A percentile compares a stretch with the other conserved stretches of the same genome.
Evolutionary conservation across 148 eudicot species (phyloP).

Genomic region (Euryodendron excelsum): DNA sequence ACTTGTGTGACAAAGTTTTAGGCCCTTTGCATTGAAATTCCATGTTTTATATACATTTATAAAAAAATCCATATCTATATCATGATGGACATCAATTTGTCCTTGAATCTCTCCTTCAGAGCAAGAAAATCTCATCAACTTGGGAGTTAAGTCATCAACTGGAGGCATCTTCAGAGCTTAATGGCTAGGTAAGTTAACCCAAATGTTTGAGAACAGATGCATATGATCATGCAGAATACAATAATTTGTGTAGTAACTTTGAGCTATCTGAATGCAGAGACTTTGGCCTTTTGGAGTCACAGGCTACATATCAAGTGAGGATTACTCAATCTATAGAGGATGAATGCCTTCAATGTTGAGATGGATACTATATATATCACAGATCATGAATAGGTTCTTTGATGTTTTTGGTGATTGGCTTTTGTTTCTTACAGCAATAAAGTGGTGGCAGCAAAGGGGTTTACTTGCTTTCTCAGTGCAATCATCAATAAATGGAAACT

Average conservation of each 20-base stretch:
- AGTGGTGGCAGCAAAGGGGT: neutral
- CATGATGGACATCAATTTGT: neutral
- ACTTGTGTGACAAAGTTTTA: neutral
- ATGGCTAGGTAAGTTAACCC: slow-evolving; percentile 13
- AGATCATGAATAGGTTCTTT: neutral
- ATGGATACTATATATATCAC: neutral
- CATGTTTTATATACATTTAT: too few species aligned
- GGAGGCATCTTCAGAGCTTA: slow-evolving; percentile 16
- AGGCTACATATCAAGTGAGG: neutral
- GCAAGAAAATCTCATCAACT: neutral
- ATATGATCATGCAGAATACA: neutral
- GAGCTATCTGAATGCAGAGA: slow-evolving; percentile 3
- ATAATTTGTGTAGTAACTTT: neutral
- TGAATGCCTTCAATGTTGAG: neutral
- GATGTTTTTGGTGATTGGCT: neutral
- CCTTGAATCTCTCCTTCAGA: neutral
- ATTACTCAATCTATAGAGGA: too few species aligned
- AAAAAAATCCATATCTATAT: too few species aligned
- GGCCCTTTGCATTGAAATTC: neutral
- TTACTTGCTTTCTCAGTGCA: neutral
- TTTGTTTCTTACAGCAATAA: neutral
- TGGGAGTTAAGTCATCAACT: slow-evolving; percentile 18
- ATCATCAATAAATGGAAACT: neutral
- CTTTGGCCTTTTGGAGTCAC: slow-evolving; percentile 1
- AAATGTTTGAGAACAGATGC: neutral